Evolutionary conservation across 805 yeast species (phyloP), one percentile per base, ranked within the genome.

Genomic region (Saturnispora mendoncae): DNA sequence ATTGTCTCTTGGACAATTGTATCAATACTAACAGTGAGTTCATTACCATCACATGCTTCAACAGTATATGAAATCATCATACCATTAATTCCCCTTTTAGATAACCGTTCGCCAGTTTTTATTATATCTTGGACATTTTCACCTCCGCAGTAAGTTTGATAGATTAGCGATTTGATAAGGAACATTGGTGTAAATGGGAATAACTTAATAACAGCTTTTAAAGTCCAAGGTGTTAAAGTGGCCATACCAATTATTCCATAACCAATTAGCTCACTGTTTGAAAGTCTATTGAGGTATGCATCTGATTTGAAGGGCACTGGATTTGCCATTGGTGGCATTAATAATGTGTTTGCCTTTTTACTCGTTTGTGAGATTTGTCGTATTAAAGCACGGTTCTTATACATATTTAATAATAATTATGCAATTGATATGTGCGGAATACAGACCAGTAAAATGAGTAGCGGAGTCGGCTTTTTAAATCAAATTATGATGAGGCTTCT

Each of bases 51-150:
- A 41, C 96, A 80, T 42, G 92, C 95, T 63, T 88, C 97, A 39
- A 88, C 87, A 13, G 96, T 85, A 58, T 86, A 75, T 1, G 94
- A 81, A n/a, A 88, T 67, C 95, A 88, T 86, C 94, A 88, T 85
- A 67, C 88, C 90, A 51, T 84, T 76, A 55, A 87, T 83, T 8
- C 95, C 94, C 46, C 94, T 71, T 39, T 71, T 60, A 41, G 76
- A 68, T 50, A 88, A 69, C 44, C 76, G 67, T 42, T 68, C 64
- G 40, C 94, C 95, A 4, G 95, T 82, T 42, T 67, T 58, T 41
- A 75, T 67, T 12, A 88, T 92, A 49, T 87, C 83, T 9, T 62
- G 61, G 42, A 80, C 71, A 45, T 73, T 76, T 52, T 84, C 90
- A 43, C 97, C 97, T 30, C 97, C 97, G 57, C 94, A 82, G 64